Evolutionary conservation across 495 filamentous ascomycete species (phyloP).

Genomic region (Polyplosphaeria fusca): DNA sequence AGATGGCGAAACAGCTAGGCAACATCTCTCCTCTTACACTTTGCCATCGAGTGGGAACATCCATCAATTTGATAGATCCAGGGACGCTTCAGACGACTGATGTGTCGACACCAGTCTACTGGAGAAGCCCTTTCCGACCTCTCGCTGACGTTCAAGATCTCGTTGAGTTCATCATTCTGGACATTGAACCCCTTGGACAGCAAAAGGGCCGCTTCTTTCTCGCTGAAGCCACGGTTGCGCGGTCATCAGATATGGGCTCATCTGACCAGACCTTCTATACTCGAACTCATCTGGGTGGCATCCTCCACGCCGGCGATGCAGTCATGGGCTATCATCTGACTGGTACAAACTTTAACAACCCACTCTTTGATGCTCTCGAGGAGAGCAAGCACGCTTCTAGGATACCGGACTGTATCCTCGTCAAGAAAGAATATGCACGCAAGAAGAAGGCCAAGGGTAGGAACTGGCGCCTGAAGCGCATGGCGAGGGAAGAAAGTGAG

Average conservation of each 20-base stretch:
- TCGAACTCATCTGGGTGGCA: slow-evolving; percentile 81
- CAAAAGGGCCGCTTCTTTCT: slow-evolving; percentile 78
- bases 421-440: slow-evolving; percentile 93
- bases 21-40: slow-evolving; percentile 80
- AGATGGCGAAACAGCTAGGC: slow-evolving; percentile 76
- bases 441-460: slow-evolving; percentile 77
- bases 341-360: slow-evolving; percentile 88
- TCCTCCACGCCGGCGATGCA: slow-evolving; percentile 86
- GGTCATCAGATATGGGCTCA: slow-evolving; percentile 80
- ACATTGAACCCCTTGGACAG: slow-evolving; percentile 77
- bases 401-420: slow-evolving; percentile 88
- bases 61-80: slow-evolving; percentile 85
- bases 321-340: slow-evolving; percentile 87
- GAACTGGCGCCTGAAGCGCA: slow-evolving; percentile 90
- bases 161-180: slow-evolving; percentile 89
- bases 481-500: slow-evolving; percentile 82
- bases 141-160: slow-evolving; percentile 83
- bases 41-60: slow-evolving; percentile 85
- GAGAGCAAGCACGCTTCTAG: slow-evolving; percentile 64
- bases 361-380: slow-evolving; percentile 74
- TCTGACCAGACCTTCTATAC: slow-evolving; percentile 84
- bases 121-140: slow-evolving; percentile 77
- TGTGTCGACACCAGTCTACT: slow-evolving; percentile 74
- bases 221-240: slow-evolving; percentile 81
- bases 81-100: slow-evolving; percentile 88